These are phyloP conservation scores for Fusarium temperatum DNA, from an alignment of 2,329 filamentous ascomycete genomes.

Conservation along the genomic window DNA sequence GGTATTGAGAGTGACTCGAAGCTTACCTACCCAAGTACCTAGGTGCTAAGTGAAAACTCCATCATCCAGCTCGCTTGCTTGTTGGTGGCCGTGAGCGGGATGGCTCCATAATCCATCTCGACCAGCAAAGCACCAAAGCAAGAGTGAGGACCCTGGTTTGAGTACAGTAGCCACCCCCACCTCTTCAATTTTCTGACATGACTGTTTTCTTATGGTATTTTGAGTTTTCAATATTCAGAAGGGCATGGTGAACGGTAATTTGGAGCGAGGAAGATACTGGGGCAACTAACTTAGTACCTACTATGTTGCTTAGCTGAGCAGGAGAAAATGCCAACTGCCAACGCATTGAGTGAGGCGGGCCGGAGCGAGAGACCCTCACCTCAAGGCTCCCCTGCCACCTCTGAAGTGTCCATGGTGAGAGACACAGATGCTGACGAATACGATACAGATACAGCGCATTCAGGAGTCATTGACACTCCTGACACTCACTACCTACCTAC, in stretches of 20 bases:
- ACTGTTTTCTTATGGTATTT: constrained; percentile 7
- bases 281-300: background rate
- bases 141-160: constrained; percentile 16
- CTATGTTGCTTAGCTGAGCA: constrained; percentile 5
- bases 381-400: constrained; percentile 29
- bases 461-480: background rate
- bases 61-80: constrained; percentile 32
- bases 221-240: background rate
- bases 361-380: constrained; percentile 23
- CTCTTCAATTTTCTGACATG: constrained; percentile 20
- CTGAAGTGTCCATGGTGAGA: constrained; percentile 8
- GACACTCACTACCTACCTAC: too few species aligned
- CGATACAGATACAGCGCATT: constrained; percentile 3
- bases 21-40: background rate
- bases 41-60: constrained; percentile 14
- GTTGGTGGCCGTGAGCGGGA: constrained; percentile 25
- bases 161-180: constrained; percentile 22
- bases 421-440: constrained; percentile 27
- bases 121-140: constrained; percentile 29
- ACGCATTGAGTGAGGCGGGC: constrained; percentile 26
- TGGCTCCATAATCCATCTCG: constrained; percentile 28
- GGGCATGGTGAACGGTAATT: background rate
- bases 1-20: constrained; percentile 9
- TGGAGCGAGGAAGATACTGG: background rate
- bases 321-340: constrained; percentile 13